A percentile compares a stretch with the other conserved stretches of the same genome.
Conservation (phyloP, 164 flowering plant genomes). For the Vitis labrusca region DNA sequence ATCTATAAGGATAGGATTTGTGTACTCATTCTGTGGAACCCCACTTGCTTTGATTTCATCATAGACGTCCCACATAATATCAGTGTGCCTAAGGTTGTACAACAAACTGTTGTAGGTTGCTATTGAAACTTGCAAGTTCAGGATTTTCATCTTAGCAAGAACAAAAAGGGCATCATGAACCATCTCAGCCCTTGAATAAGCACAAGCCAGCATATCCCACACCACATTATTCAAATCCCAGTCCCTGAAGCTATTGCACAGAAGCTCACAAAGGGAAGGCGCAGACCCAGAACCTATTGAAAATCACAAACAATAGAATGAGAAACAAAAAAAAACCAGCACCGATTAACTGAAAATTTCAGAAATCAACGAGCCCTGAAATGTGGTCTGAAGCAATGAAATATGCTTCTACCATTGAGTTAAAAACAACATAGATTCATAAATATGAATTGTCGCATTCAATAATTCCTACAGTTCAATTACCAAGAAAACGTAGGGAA, state of each 20-base stretch:
- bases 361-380: not conserved
- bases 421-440: too few relatives aligned
- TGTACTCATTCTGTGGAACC: conserved; percentile 33
- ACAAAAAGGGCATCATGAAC: conserved; percentile 63
- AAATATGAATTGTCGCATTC: too few relatives aligned
- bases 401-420: too few relatives aligned
- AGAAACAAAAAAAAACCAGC: not conserved
- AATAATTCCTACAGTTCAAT: too few relatives aligned
- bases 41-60: conserved; percentile 39
- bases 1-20: conserved; percentile 52
- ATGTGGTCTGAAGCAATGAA: too few relatives aligned
- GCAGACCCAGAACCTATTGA: conserved; percentile 65
- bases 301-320: conserved; percentile 26
- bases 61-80: conserved; percentile 45
- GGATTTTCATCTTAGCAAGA: conserved; percentile 57
- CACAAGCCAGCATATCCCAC: conserved; percentile 68
- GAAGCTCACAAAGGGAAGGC: conserved; percentile 50
- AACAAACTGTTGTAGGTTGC: conserved; percentile 59
- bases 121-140: conserved; percentile 45
- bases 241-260: conserved; percentile 42
- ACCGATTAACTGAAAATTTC: not conserved
- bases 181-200: conserved; percentile 56
- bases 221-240: conserved; percentile 47
- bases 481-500: too few relatives aligned
- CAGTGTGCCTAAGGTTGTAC: conserved; percentile 57